Evolutionary conservation across 139 green algal species (phyloP), one percentile per base, ranked within the genome.

Genomic region (Chlamydomonas sphaeroides): DNA sequence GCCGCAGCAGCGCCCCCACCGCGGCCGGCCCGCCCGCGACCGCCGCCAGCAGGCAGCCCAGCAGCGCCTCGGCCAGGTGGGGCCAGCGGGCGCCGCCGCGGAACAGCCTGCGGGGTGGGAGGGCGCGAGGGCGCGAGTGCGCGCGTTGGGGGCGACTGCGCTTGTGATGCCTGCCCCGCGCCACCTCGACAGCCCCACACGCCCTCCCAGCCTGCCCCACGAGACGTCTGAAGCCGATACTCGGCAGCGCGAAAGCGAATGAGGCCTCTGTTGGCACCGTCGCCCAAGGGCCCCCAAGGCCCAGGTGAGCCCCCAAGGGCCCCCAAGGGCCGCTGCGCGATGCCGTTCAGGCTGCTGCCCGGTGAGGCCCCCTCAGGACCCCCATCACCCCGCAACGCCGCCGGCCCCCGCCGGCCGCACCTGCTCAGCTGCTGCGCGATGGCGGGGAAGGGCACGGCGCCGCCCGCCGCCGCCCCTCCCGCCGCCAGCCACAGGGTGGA

Each of bases 381-480:
- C 57, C 57, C 57, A 17, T 6, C 57, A 25, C 28, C 36, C 57
- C 57, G 11, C 36, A 25, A 18, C 57, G 6, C 28, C 30, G 26
- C 57, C 57, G 5, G 26, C 8, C 57, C 28, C 57, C 57, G 15
- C 14, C 17, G 28, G 23, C 38, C 65, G 0, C 42, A 79, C 80
- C 80, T 70, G 65, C 62, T 65, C 7, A 86, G 72, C 70, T 86
- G 65, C 2, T n/a, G 56, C 65, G 32, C 45, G 48, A 86, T 82
- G 62, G 28, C 45, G 32, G 68, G 39, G 72, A 72, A 86, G n/a
- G 78, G 33, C 25, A 65, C 42, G 18, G 59, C 59, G 17, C 20
- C 57, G 57, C 72, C n/a, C n/a, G n/a, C n/a, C 15, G 72, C 51
- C 72, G 72, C 48, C 38, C 15, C 33, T 30, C 56, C 72, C 28